Base-by-base conservation (phyloP, 805 yeast species). In the Metschnikowia drakensbergensis region DNA sequence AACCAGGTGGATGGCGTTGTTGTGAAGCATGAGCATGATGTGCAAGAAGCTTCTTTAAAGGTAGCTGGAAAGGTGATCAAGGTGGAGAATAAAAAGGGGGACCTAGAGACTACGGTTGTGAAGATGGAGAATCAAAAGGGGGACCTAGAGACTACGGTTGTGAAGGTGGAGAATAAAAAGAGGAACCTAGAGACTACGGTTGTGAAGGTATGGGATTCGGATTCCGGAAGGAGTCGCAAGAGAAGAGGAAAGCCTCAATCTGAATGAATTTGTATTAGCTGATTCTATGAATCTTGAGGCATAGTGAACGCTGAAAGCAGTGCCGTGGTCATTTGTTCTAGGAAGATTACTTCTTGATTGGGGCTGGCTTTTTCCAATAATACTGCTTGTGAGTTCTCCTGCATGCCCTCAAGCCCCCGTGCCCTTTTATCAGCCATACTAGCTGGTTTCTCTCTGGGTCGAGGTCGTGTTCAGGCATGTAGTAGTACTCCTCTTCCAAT, bases 341-440 rank as follows among this genome's bases (percentile, higher is more conserved):
- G 33, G 6, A n/a, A n/a, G n/a, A 27, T 47, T 57, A 65, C 52
- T 68, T 69, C 62, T 72, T 72, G 46, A 66, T 69, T 7, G 77
- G 71, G 2, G 77, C 76, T 5, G 87, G 87, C 55, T 74, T 79
- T 60, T 80, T 79, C 87, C 88, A 84, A 65, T 80, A 83, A 63
- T 84, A 84, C 66, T 86, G 99, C 69, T 94, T 94, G 69, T 91
- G 99, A 1, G 88, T 87, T 68, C 86, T 89, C 70, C 99, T 81
- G 68, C 98, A 94, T 38, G 86, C 81, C 65, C 99, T 80, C 57
- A 92, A 73, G 3, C 81, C 80, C 0, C 92, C 88, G 59, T 81
- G 78, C 8, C 97, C 97, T 62, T 88, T 86, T 46, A 89, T 71
- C 39, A 86, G 83, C 44, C 81, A 78, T 5, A 91, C 96, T 54